These are phyloP conservation scores for Nigrospora sphaerica DNA, from an alignment of 2,329 filamentous ascomycete species.

Conservation along the genomic window DNA sequence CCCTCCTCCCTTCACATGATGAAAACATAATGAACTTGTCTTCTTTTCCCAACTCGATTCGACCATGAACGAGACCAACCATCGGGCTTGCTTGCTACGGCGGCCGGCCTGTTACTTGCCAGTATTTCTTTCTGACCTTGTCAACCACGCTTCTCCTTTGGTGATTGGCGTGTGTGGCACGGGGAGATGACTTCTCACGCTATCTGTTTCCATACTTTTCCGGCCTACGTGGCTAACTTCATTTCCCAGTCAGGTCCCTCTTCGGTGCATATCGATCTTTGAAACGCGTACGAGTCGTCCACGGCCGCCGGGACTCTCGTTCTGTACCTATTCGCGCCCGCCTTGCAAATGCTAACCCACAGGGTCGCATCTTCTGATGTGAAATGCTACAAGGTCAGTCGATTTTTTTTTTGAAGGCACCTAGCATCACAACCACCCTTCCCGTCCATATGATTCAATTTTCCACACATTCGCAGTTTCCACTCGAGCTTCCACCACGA, in stretches of 20 bases:
- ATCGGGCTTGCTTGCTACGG: slow-evolving; percentile 51
- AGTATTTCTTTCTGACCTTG: slow-evolving; percentile 72
- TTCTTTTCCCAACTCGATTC: slow-evolving; percentile 86
- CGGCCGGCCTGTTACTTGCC: slow-evolving; percentile 77
- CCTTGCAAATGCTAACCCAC: no score
- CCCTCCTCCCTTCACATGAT: slow-evolving; percentile 49
- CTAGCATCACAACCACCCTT: background rate
- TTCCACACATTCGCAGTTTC: slow-evolving; percentile 82
- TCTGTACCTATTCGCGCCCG: no score
- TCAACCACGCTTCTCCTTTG: background rate
- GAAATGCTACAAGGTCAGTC: no score
- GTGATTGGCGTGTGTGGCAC: slow-evolving; percentile 1
- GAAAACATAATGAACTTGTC: slow-evolving; percentile 61
- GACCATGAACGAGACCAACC: slow-evolving; percentile 59
- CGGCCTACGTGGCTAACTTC: no score
- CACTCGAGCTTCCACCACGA: slow-evolving; percentile 66
- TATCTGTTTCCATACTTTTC: background rate
- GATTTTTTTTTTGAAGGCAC: background rate
- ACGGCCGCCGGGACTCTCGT: no score
- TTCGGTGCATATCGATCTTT: no score
- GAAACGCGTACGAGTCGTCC: no score
- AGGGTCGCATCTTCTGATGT: no score
- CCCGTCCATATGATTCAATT: slow-evolving; percentile 60
- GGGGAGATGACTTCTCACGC: background rate
- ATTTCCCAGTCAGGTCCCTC: no score